Evolutionary conservation across 164 flowering plant species (phyloP).

Genomic region (Vitis labrusca): DNA sequence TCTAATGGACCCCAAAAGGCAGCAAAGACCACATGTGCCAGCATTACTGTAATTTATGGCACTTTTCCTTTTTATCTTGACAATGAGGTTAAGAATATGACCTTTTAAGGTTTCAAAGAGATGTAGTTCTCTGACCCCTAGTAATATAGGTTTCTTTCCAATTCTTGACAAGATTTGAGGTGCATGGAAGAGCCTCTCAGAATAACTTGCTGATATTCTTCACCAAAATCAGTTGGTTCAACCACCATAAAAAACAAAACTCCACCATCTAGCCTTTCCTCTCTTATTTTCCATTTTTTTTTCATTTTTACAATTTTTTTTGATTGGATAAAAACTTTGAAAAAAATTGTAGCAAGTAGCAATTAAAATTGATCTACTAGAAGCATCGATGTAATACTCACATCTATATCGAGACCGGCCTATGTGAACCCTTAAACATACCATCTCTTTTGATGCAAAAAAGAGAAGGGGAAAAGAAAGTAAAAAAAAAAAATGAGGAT

Average conservation of each 20-base stretch:
- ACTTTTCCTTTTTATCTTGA: no score
- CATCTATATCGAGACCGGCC: not conserved
- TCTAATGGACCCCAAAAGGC: no score
- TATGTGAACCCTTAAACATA: not conserved
- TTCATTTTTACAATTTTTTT: not conserved
- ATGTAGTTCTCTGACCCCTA: no score
- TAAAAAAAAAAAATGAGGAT: not conserved
- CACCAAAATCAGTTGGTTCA: not conserved
- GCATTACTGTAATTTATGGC: no score
- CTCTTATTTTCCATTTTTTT: no score
- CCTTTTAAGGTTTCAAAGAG: no score
- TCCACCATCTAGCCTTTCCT: not conserved
- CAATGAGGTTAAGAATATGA: no score
- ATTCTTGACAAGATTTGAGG: not conserved
- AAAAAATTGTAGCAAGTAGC: not conserved
- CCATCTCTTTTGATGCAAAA: not conserved
- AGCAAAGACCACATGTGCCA: no score
- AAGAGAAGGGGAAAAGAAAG: not conserved
- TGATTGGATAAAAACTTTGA: not conserved
- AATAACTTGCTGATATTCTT: not conserved
- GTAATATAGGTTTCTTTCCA: not conserved
- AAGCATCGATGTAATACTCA: no score
- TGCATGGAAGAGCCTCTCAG: no score
- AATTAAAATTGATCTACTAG: not conserved
- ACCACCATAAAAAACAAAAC: not conserved